Evolutionary conservation across 1,284 basidiomycete genomes (phyloP), one percentile per base, ranked within the genome.

Genomic region (Exsudoporus floridanus): DNA sequence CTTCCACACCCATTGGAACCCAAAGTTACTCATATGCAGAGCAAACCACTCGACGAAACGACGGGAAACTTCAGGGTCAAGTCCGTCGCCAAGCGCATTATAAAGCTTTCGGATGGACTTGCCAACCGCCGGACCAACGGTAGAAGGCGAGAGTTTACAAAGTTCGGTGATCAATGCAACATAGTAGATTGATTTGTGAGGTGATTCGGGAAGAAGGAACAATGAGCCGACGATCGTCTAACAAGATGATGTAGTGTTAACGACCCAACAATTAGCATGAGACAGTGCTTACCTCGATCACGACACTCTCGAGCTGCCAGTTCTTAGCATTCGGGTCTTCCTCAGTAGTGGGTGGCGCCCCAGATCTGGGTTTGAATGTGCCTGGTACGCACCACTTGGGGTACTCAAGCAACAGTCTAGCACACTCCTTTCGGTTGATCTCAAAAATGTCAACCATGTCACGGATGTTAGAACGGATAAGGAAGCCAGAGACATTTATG

Each of bases 1-100:
- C 65, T 94, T 94, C 97, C 97, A 99, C n/a, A 95, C 94, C 97
- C 97, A 99, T 62, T 88, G 86, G 75, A 98, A 99, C 19, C 89
- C 90, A 72, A 99, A 99, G 74, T 99, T 99, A 62, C 91, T 94
- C 81, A 99, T 89, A 64, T 99, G 97, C 2, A 92, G 81, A 6
- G 92, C 84, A 64, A 98, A 98, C 97, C 97, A 99, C 60, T 97
- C 94, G 0, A 91, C 84, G 54, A 94, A 90, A 19, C 93, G 78
- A 50, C 86, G 79, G 0, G 88, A 78, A 41, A 92, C 75, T 61
- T 97, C 95, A 5, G 90, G 83, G 59, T 98, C 95, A 34, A 98
- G 76, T 1, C 90, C 90, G 39, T 93, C 88, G 1, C 79, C 77
- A n/a, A 96, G 76, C 13, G 80, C 70, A 13, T 71, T 73, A 66